phyloP scores from a whole-genome alignment of 306 rosid species.

The Arachis stenosperma region DNA sequence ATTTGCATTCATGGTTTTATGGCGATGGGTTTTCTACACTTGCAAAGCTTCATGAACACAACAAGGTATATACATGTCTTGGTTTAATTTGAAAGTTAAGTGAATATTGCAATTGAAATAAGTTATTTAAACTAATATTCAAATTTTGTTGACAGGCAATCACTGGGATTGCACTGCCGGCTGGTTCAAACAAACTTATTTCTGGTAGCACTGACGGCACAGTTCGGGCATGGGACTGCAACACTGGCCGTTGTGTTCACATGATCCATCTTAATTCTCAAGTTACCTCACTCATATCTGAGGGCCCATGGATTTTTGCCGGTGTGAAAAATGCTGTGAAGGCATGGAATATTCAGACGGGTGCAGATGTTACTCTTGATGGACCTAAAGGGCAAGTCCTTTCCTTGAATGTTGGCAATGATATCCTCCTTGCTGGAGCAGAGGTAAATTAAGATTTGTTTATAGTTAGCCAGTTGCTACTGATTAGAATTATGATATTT shows the following conservation, averaged over 20 bases:
- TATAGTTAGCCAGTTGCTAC: not conserved
- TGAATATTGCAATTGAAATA: too few species aligned
- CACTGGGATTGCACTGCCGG: slow-evolving; percentile 51
- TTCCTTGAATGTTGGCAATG: slow-evolving; percentile 36
- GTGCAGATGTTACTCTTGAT: slow-evolving; percentile 27
- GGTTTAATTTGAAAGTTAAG: too few species aligned
- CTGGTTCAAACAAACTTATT: slow-evolving; percentile 4
- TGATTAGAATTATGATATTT: not conserved
- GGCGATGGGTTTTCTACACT: slow-evolving; percentile 43
- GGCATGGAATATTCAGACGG: slow-evolving; percentile 50
- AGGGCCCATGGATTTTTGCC: slow-evolving; percentile 47
- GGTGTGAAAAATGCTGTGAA: slow-evolving; percentile 45
- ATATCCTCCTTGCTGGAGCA: slow-evolving; percentile 43
- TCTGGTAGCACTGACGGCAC: slow-evolving; percentile 44
- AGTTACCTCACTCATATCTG: slow-evolving; percentile 40
- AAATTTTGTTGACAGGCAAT: slow-evolving; percentile 38
- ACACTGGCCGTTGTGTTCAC: slow-evolving; percentile 37
- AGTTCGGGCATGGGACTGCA: slow-evolving; percentile 52
- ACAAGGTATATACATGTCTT: slow-evolving; percentile 44
- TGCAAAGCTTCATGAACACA: slow-evolving; percentile 55
- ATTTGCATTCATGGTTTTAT: slow-evolving; percentile 45
- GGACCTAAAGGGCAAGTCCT: slow-evolving; percentile 44
- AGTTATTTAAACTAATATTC: too few species aligned
- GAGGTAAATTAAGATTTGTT: slow-evolving; percentile 21
- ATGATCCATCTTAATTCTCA: slow-evolving; percentile 31